Conservation (phyloP, 208 protist genomes). For the Crithidia acanthocephali region DNA sequence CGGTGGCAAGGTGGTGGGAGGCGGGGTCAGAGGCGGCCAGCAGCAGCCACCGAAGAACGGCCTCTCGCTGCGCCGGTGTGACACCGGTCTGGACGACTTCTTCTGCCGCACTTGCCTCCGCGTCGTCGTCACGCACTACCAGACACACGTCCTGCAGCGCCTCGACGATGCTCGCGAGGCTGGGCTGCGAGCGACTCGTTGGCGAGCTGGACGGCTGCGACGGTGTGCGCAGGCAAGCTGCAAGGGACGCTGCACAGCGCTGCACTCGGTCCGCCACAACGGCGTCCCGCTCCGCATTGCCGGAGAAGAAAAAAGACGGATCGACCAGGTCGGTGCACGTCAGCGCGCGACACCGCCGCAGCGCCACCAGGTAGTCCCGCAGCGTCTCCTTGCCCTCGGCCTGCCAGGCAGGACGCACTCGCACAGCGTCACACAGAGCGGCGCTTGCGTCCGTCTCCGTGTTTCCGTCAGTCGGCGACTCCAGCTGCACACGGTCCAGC, state of each 20-base stretch:
- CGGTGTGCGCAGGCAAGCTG: background rate
- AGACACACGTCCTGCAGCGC: conserved; percentile 9
- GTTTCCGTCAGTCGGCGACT: background rate
- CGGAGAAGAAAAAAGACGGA: background rate
- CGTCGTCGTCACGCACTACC: background rate
- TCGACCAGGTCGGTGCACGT: conserved; percentile 3
- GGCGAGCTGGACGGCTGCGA: background rate
- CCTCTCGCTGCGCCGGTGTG: conserved; percentile 22
- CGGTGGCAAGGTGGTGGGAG: background rate
- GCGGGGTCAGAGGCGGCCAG: conserved; percentile 5
- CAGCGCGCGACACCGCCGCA: conserved; percentile 27
- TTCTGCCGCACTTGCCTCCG: background rate
- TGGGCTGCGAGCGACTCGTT: background rate
- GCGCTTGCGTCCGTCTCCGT: background rate
- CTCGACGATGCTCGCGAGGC: background rate
- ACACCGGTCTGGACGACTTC: background rate
- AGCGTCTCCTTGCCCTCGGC: conserved; percentile 21
- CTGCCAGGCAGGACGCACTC: background rate
- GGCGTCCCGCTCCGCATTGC: background rate
- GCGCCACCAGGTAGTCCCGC: conserved; percentile 20
- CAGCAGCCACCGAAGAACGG: conserved; percentile 29
- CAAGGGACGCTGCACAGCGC: background rate
- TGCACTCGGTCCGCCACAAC: background rate
- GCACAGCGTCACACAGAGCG: background rate
- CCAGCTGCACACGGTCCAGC: conserved; percentile 4